A percentile compares a stretch with the other conserved stretches of the same genome.
These are phyloP conservation scores for Microthlaspi erraticum DNA, from an alignment of 345 rosid genomes.

Conservation along the genomic window DNA sequence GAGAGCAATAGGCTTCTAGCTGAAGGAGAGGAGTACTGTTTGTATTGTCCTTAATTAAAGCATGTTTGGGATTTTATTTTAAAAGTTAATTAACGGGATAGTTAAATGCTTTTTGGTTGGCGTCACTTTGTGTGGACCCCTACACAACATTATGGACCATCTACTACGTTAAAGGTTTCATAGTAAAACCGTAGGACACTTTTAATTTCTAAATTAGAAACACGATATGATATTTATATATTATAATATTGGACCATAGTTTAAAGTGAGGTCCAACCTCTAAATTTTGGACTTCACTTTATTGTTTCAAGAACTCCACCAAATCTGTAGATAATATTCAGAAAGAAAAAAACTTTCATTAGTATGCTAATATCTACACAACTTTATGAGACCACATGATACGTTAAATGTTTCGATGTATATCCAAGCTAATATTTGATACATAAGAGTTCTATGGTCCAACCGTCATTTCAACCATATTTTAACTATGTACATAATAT, in stretches of 20 bases:
- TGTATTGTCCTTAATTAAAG: conserved; percentile 24
- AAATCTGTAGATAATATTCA: no score
- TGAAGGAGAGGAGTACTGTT: neutral
- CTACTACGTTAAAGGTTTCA: no score
- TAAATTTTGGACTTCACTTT: no score
- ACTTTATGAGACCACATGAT: conserved; percentile 36
- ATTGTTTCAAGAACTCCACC: no score
- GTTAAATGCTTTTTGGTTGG: conserved; percentile 41
- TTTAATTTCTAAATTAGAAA: no score
- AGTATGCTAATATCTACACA: conserved; percentile 3
- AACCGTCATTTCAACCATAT: conserved; percentile 3
- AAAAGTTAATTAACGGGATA: neutral
- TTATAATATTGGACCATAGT: no score
- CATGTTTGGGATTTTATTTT: conserved; percentile 20
- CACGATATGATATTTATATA: no score
- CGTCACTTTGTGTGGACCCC: conserved; percentile 41
- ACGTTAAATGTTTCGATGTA: neutral
- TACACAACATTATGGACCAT: conserved; percentile 41
- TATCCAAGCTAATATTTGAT: neutral
- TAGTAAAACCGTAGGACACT: no score
- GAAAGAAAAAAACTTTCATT: no score
- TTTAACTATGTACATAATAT: neutral
- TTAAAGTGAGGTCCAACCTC: no score
- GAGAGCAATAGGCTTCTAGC: conserved; percentile 13
- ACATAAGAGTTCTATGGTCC: neutral